Percentiles rank a stretch among this genome's conserved stretches.
Evolutionary conservation across 106 monocot genomes (phyloP).

Genomic region (Allium sativum): DNA sequence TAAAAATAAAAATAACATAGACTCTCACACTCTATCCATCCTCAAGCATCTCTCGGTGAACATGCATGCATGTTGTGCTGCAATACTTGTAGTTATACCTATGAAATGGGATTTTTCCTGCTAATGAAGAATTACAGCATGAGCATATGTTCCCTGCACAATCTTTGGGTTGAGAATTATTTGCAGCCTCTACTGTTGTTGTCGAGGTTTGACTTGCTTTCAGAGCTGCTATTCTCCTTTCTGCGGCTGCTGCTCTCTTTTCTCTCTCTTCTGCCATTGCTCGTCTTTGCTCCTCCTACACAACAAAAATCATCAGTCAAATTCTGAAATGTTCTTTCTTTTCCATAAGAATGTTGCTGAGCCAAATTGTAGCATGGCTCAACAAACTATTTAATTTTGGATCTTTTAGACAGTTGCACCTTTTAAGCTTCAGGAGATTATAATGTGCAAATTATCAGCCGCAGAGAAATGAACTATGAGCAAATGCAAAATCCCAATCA

Average conservation of each 20-base stretch:
- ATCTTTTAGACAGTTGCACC: too few relatives aligned
- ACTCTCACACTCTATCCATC: slow-evolving; percentile 17
- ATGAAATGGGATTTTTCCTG: slow-evolving; percentile 85
- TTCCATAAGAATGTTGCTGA: too few relatives aligned
- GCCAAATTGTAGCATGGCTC: too few relatives aligned
- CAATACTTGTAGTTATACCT: slow-evolving; percentile 91
- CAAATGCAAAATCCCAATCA: too few relatives aligned
- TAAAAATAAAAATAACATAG: too few relatives aligned
- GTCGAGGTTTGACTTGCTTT: slow-evolving; percentile 11
- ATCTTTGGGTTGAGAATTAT: slow-evolving; percentile 8
- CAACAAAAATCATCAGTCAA: too few relatives aligned
- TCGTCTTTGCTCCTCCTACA: slow-evolving; percentile 56
- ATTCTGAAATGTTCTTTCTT: too few relatives aligned
- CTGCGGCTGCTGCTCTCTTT: slow-evolving; percentile 90
- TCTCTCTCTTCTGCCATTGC: slow-evolving; percentile 55
- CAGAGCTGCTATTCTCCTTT: slow-evolving; percentile 71
- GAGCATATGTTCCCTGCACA: slow-evolving; percentile 34
- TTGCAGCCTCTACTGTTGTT: slow-evolving; percentile 4
- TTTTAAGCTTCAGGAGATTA: too few relatives aligned
- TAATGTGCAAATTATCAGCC: too few relatives aligned
- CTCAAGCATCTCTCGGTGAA: slow-evolving; percentile 68
- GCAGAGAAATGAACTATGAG: too few relatives aligned
- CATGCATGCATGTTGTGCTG: slow-evolving; percentile 94
- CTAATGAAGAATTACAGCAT: slow-evolving; percentile 64
- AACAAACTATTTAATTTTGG: too few relatives aligned